Evolutionary conservation across 139 green algal species (phyloP), one percentile per base, ranked within the genome.

Genomic region (Marvania coccoides): DNA sequence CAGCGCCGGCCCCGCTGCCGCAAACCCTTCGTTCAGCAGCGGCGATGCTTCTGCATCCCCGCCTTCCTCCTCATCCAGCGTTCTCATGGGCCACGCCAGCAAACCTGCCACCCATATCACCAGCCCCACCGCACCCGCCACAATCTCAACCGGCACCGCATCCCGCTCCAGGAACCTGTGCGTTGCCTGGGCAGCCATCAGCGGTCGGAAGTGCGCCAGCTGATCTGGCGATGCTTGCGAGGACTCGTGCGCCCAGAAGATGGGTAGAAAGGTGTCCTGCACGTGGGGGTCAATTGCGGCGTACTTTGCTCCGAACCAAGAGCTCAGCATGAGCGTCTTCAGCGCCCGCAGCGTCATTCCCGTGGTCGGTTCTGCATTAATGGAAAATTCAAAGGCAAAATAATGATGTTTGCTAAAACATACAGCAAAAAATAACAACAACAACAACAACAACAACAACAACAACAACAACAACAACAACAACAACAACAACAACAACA

Each of bases 221-320:
- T 66, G n/a, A 23, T 9, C 14, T 28, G 38, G 14, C 14, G 33
- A 13, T 33, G 59, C 59, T 55, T 60, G 39, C 12, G 38, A 65
- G 12, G 33, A n/a, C 46, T 78, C 73, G 10, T 86, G 64, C 4
- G 58, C 74, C 80, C 80, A 83, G 47, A 86, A 83, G n/a, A 86
- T 75, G 24, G 80, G 80, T 19, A 86, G 61, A 47, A 63, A 73
- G 1, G 78, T 84, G n/a, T 70, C 56, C n/a, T 61, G 58, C 19
- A 81, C 56, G n/a, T 71, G 26, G 4, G 61, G 57, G 14, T 86
- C 79, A 1, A 86, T 47, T 13, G 46, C 40, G 31, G n/a, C 14
- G 69, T 69, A 82, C 58, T 28, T 47, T 5, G 28, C 28, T 15
- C 73, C 58, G 66, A 70, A 80, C 62, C 70, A 70, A 38, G 23